Conservation (phyloP, 2,329 filamentous ascomycete genomes). For the Boeremia exigua region DNA sequence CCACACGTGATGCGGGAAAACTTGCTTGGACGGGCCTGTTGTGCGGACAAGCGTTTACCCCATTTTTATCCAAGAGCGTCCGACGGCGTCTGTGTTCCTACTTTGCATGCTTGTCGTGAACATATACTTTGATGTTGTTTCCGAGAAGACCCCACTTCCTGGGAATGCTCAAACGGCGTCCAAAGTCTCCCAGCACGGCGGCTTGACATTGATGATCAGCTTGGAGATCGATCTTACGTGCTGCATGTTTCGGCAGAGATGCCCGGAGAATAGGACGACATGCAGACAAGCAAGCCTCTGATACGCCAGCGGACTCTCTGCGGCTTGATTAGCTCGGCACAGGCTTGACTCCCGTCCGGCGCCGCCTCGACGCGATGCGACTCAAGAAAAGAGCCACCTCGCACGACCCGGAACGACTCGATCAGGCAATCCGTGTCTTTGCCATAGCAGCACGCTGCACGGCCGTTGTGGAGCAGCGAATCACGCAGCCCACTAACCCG, state of each 20-base stretch:
- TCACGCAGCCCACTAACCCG: constrained; percentile 2
- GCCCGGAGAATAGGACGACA: not conserved
- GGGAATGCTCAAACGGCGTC: constrained; percentile 3
- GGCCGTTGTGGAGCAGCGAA: constrained; percentile 14
- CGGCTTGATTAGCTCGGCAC: constrained; percentile 14
- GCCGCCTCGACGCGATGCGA: constrained; percentile 14
- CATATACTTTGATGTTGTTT: not conserved
- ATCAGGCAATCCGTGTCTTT: constrained; percentile 3
- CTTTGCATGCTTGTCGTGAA: constrained; percentile 9
- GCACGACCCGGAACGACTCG: constrained; percentile 3
- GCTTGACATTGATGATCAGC: constrained; percentile 7
- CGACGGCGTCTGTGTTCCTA: not conserved
- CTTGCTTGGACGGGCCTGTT: not conserved
- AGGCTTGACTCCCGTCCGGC: constrained; percentile 1
- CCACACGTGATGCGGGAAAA: constrained; percentile 9
- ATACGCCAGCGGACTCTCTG: constrained; percentile 10
- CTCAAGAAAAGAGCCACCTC: constrained; percentile 6
- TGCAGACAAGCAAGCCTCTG: constrained; percentile 10
- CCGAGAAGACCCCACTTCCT: not conserved
- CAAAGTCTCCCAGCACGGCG: not conserved
- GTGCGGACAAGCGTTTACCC: constrained; percentile 7
- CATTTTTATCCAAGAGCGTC: constrained; percentile 8
- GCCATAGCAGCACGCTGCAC: not conserved
- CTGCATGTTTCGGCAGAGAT: constrained; percentile 2
- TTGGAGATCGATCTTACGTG: not conserved